Evolutionary conservation across 805 yeast genomes (phyloP).

Genomic region (Priceomyces haplophilus): DNA sequence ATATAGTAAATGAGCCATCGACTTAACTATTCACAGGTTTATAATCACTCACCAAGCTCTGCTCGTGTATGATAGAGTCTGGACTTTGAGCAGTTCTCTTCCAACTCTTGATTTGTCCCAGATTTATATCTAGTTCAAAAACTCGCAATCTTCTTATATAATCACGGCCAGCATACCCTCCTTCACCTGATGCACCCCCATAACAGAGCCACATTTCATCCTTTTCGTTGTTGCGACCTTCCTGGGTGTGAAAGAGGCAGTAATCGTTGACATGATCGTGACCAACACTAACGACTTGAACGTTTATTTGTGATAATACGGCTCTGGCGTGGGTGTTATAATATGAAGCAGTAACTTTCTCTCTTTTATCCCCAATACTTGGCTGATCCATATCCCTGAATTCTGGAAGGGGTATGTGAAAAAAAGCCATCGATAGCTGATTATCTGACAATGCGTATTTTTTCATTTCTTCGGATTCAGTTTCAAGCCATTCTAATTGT

Average conservation of each 20-base stretch:
- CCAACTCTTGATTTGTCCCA: conserved; percentile 59
- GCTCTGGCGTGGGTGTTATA: conserved; percentile 66
- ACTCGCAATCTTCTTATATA: conserved; percentile 75
- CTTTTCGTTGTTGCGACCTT: conserved; percentile 21
- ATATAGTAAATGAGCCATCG: neutral
- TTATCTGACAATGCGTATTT: conserved; percentile 30
- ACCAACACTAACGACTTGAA: conserved; percentile 75
- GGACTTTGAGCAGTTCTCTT: conserved; percentile 66
- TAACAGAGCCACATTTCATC: conserved; percentile 78
- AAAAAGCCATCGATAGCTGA: conserved; percentile 79
- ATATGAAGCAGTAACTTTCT: conserved; percentile 75
- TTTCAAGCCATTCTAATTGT: conserved; percentile 59
- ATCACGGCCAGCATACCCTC: conserved; percentile 94
- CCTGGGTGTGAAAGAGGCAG: conserved; percentile 47
- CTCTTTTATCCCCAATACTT: conserved; percentile 63
- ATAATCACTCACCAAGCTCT: conserved; percentile 19
- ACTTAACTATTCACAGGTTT: neutral
- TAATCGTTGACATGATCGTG: conserved; percentile 96
- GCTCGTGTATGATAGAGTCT: conserved; percentile 45
- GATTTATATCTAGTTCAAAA: conserved; percentile 58
- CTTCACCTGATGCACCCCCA: conserved; percentile 93
- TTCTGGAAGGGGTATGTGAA: conserved; percentile 93
- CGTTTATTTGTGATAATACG: conserved; percentile 61
- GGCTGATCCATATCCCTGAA: conserved; percentile 49
- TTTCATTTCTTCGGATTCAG: conserved; percentile 24